phyloP scores from a whole-genome alignment of 164 flowering plant genomes.

The Aristolochia contorta region DNA sequence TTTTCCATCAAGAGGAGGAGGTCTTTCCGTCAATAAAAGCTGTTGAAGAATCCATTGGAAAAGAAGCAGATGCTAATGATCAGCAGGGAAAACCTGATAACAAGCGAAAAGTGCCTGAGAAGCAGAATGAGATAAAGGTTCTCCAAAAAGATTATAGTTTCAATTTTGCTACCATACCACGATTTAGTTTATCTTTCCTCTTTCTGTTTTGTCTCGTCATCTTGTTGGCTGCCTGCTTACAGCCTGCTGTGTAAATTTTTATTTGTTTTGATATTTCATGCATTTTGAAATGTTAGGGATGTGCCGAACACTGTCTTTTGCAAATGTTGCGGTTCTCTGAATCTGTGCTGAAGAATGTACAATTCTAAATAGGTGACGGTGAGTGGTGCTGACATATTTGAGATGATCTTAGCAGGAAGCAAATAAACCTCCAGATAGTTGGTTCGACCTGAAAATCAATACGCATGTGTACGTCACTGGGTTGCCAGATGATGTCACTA shows the following conservation, averaged over 20 bases:
- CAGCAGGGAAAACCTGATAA: conserved; percentile 28
- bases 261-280: conserved; percentile 5
- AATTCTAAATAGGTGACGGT: conserved; percentile 8
- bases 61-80: conserved; percentile 14
- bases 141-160: background rate
- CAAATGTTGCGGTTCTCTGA: conserved; percentile 8
- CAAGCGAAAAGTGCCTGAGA: conserved; percentile 68
- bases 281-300: conserved; percentile 8
- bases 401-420: conserved; percentile 57
- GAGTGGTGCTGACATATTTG: conserved; percentile 11
- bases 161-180: no score
- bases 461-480: conserved; percentile 97
- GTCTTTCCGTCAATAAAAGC: conserved; percentile 38
- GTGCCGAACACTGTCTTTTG: conserved; percentile 5
- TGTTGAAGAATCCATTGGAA: conserved; percentile 21
- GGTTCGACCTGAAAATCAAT: conserved; percentile 96
- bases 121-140: conserved; percentile 61
- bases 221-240: background rate
- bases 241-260: background rate
- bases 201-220: background rate
- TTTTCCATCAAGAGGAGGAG: conserved; percentile 66
- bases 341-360: conserved; percentile 8
- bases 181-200: no score
- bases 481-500: conserved; percentile 91
- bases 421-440: conserved; percentile 91